phyloP scores from a whole-genome alignment of 2,329 filamentous ascomycete species.

The Ascomycota sp. region DNA sequence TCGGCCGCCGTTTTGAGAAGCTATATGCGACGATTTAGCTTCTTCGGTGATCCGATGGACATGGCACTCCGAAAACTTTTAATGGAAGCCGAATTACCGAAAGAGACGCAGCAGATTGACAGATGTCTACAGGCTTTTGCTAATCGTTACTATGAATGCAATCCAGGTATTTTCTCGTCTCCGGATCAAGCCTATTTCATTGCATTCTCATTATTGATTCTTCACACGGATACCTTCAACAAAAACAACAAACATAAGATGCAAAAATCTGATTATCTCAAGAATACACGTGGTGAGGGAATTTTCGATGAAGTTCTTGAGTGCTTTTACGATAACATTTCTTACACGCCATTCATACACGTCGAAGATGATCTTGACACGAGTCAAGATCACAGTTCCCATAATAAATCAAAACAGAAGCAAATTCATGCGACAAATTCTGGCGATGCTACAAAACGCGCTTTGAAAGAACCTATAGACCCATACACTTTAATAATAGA shows the following conservation, averaged over 20 bases:
- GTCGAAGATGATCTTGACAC: slow-evolving; percentile 81
- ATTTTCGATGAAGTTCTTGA: slow-evolving; percentile 86
- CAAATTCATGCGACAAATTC: slow-evolving; percentile 45
- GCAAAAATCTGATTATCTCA: slow-evolving; percentile 88
- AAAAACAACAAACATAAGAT: slow-evolving; percentile 99
- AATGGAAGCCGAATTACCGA: slow-evolving; percentile 90
- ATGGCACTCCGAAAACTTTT: slow-evolving; percentile 91
- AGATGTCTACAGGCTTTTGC: slow-evolving; percentile 85
- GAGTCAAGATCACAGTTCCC: slow-evolving; percentile 51
- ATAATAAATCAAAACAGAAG: slow-evolving; percentile 51
- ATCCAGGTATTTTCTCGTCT: slow-evolving; percentile 80
- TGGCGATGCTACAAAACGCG: slow-evolving; percentile 30
- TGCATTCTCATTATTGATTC: slow-evolving; percentile 84
- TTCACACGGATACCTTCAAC: slow-evolving; percentile 98
- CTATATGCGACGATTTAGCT: slow-evolving; percentile 87
- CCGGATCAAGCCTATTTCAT: slow-evolving; percentile 97
- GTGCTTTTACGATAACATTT: slow-evolving; percentile 97
- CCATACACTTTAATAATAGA: slow-evolving; percentile 91
- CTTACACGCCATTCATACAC: slow-evolving; percentile 94
- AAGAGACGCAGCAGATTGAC: slow-evolving; percentile 96
- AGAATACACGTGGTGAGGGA: slow-evolving; percentile 79
- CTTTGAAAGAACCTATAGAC: slow-evolving; percentile 69
- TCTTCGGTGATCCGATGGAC: slow-evolving; percentile 93
- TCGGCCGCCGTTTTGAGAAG: slow-evolving; percentile 68
- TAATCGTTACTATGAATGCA: slow-evolving; percentile 94